These are phyloP conservation scores for Boletus bicolor DNA, from an alignment of 768 basidiomycete species.

Conservation along the genomic window DNA sequence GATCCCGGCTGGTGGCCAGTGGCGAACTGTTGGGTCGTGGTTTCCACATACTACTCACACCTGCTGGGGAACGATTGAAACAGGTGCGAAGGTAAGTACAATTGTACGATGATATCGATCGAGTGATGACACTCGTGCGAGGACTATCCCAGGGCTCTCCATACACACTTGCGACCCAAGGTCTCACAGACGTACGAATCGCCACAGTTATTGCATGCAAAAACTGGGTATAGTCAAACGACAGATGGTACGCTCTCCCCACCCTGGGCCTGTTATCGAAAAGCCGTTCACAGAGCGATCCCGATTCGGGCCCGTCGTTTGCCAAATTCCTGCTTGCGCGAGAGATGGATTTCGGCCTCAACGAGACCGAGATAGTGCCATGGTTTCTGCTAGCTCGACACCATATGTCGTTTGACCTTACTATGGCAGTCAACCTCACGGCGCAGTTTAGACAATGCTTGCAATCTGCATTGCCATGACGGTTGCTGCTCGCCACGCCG, in stretches of 20 bases:
- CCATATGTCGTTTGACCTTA: constrained; percentile 23
- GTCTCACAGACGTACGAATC: constrained; percentile 42
- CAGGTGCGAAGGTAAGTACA: constrained; percentile 31
- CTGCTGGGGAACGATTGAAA: constrained; percentile 40
- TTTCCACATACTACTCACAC: constrained; percentile 47
- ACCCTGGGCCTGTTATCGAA: not conserved
- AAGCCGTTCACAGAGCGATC: not conserved
- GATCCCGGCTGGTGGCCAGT: constrained; percentile 43
- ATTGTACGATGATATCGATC: too few species aligned
- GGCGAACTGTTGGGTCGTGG: constrained; percentile 49
- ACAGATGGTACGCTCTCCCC: constrained; percentile 34
- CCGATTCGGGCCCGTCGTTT: constrained; percentile 41
- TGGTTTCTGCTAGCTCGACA: constrained; percentile 58
- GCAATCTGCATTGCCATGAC: constrained; percentile 47
- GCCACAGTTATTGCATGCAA: constrained; percentile 37
- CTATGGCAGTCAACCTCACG: not conserved
- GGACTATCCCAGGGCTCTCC: constrained; percentile 40
- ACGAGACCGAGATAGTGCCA: constrained; percentile 47
- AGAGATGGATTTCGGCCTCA: constrained; percentile 46
- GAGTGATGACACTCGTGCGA: not conserved
- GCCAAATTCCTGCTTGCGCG: constrained; percentile 51
- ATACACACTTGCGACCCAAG: constrained; percentile 51
- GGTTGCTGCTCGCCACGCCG: constrained; percentile 48
- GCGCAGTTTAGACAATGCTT: constrained; percentile 37
- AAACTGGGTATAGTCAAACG: constrained; percentile 38